Conservation (phyloP, 1,284 basidiomycete species). For the Irpex sp. region DNA sequence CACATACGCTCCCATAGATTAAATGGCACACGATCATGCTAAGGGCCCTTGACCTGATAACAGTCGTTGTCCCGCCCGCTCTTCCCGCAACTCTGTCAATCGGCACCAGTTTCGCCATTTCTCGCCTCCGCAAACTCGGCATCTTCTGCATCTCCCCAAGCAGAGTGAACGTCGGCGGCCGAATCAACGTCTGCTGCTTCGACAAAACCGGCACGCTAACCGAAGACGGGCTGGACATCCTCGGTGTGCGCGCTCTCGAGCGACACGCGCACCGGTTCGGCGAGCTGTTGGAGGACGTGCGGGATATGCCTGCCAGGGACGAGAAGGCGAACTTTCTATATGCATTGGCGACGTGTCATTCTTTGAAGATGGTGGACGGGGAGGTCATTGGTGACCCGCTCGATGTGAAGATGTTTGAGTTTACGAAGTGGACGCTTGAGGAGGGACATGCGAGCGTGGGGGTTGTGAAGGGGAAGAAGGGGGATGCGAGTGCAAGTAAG, state of each 20-base stretch:
- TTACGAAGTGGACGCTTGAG: conserved; percentile 94
- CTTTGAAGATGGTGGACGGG: conserved; percentile 88
- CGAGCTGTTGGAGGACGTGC: conserved; percentile 84
- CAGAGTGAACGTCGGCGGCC: conserved; percentile 94
- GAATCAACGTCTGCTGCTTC: conserved; percentile 98
- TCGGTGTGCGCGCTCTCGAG: conserved; percentile 86
- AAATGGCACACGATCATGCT: conserved; percentile 89
- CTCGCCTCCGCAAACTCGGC: conserved; percentile 82
- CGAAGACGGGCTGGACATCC: conserved; percentile 96
- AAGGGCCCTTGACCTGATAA: conserved; percentile 95
- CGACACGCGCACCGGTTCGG: conserved; percentile 78
- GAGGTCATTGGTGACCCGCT: conserved; percentile 93
- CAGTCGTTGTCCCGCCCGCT: conserved; percentile 96
- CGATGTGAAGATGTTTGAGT: conserved; percentile 97
- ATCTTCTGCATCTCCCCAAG: conserved; percentile 98
- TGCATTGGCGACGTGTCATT: conserved; percentile 95
- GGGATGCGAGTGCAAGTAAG: conserved; percentile 59
- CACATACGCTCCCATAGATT: conserved; percentile 47
- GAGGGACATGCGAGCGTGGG: conserved; percentile 79
- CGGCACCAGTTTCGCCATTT: conserved; percentile 94
- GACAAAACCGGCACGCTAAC: conserved; percentile 99
- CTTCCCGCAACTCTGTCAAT: conserved; percentile 97
- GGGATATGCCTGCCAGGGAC: conserved; percentile 74
- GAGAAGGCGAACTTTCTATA: conserved; percentile 86
- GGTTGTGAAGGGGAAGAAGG: conserved; percentile 69